Evolutionary conservation across 2,329 filamentous ascomycete genomes (phyloP), one percentile per base, ranked within the genome.

Genomic region (Fusarium sp.): DNA sequence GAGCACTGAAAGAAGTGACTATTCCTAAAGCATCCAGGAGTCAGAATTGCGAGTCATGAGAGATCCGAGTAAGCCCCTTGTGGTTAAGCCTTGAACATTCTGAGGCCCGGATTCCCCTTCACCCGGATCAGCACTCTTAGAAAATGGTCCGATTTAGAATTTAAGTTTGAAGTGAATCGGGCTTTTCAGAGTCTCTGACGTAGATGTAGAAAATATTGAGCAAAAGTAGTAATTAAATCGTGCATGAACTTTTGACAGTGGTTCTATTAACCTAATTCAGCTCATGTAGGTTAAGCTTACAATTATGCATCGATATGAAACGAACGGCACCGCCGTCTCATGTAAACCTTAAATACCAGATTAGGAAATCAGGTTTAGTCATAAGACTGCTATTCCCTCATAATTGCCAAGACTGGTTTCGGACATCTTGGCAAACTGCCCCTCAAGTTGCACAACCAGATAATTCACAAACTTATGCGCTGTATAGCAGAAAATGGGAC

Each of bases 181-280:
- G 18, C 16, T 53, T 22, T n/a, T 1, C 3, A 6, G 5, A 36
- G 2, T 33, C 4, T 51, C 7, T 20, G 4, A 26, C 47, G 26
- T 0, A 16, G 16, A 3, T n/a, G 28, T 12, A 0, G 10, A 48
- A 0, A 14, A 11, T 3, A 22, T 28, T 4, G 14, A 36, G 2
- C 20, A 3, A 53, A 53, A 18, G 6, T 0, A n/a, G 24, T 13
- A 38, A 28, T 8, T 16, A 2, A n/a, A 38, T 28, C 5, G 24
- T n/a, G 24, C 2, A n/a, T 39, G 24, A 18, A n/a, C 50, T 39
- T 38, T 22, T 28, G 20, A 16, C 11, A 13, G 15, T 6, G 33
- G 24, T 6, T n/a, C 11, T 18, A 28, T 18, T n/a, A 16, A 5
- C 24, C 33, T 28, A 10, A 53, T n/a, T 18, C 5, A 20, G 33